Evolutionary conservation across 495 filamentous ascomycete species (phyloP).

Genomic region (Aspergillus egyptiacus): DNA sequence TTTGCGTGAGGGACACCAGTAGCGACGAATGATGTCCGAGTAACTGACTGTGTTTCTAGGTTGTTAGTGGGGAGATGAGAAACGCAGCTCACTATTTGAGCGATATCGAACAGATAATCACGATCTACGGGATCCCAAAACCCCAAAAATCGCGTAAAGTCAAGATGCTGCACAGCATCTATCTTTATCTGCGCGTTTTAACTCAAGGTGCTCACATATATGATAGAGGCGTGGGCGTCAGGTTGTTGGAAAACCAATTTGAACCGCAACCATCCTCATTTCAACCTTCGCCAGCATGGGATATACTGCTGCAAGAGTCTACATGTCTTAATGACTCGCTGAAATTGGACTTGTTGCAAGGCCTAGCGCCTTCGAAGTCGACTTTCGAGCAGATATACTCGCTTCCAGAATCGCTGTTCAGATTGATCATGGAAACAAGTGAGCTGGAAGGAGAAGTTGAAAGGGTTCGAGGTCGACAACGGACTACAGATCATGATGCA

Average conservation of each 20-base stretch:
- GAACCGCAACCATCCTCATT: not conserved
- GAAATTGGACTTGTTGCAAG: conserved; percentile 4
- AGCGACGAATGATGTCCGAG: not conserved
- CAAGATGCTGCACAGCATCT: conserved; percentile 18
- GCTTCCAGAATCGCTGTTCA: conserved; percentile 5
- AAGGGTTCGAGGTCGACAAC: not conserved
- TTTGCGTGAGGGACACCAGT: not conserved
- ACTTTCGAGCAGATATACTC: conserved; percentile 12
- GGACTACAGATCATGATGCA: not conserved
- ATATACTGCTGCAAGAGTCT: conserved; percentile 1
- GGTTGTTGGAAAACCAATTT: not conserved
- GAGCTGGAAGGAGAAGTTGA: not conserved
- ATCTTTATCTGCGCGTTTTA: conserved; percentile 15
- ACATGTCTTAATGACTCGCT: not conserved
- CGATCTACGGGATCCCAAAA: conserved; percentile 6
- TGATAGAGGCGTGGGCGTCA: not conserved
- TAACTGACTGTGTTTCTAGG: not conserved
- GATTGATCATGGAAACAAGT: conserved; percentile 6
- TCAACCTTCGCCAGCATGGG: not conserved
- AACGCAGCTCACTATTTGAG: conserved; percentile 8
- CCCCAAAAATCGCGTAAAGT: conserved; percentile 14
- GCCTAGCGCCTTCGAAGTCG: not conserved
- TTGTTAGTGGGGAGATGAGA: conserved; percentile 7
- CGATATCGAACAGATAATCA: conserved; percentile 8
- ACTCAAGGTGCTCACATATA: conserved; percentile 2